A percentile compares a stretch with the other conserved stretches of the same genome.
Conservation (phyloP, 1,284 basidiomycete genomes). For the Meripilus lineatus region DNA sequence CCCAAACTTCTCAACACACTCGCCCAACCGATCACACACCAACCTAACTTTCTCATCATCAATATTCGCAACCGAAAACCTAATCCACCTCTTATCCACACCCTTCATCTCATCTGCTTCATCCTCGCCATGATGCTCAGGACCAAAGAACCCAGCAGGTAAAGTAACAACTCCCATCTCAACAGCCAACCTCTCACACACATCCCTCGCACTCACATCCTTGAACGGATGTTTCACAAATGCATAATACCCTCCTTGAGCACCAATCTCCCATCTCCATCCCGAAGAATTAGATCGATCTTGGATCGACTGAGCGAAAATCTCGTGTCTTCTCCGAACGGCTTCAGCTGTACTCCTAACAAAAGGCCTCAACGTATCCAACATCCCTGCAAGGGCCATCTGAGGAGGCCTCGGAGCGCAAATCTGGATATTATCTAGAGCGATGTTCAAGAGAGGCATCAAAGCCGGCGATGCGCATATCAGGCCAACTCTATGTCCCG, state of each 20-base stretch:
- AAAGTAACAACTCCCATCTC: constrained; percentile 65
- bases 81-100: constrained; percentile 56
- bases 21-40: constrained; percentile 55
- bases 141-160: constrained; percentile 66
- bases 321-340: constrained; percentile 50
- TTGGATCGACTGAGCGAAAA: constrained; percentile 57
- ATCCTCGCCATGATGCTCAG: constrained; percentile 25
- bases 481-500: constrained; percentile 79
- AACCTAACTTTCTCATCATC: constrained; percentile 53
- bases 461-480: constrained; percentile 64
- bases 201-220: constrained; percentile 42
- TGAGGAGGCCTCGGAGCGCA: constrained; percentile 74
- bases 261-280: constrained; percentile 69
- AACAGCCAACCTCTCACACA: constrained; percentile 56
- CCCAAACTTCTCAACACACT: constrained; percentile 25
- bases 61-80: constrained; percentile 84
- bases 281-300: no score
- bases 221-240: constrained; percentile 72
- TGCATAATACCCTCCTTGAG: constrained; percentile 71
- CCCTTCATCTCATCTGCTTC: no score
- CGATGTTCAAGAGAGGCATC: constrained; percentile 55
- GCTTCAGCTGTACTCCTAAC: constrained; percentile 46
- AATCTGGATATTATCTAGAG: constrained; percentile 79
- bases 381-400: constrained; percentile 54
- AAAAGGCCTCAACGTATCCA: constrained; percentile 49